Conservation (phyloP, 2,329 filamentous ascomycete genomes). For the Colletotrichum siamense region DNA sequence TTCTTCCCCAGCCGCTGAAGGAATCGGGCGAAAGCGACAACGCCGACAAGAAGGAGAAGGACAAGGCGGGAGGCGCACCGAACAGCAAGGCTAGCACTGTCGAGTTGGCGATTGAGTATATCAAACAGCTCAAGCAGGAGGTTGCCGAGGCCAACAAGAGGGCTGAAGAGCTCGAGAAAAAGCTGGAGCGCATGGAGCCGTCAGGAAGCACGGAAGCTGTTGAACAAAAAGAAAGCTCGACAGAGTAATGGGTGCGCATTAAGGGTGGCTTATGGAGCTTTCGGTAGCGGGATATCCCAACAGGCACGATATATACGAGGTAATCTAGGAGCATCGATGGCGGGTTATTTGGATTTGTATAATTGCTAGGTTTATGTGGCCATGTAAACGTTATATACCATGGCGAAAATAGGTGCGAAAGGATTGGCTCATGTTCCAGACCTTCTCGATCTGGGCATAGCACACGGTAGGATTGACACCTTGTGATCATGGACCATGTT, state of each 20-base stretch:
- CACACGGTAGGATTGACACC: not conserved
- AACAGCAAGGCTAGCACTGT: slow-evolving; percentile 97
- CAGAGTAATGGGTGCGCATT: not conserved
- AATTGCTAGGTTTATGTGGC: not conserved
- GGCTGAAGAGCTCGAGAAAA: slow-evolving; percentile 70
- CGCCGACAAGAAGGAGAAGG: slow-evolving; percentile 51
- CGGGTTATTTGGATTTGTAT: not conserved
- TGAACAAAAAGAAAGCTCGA: not conserved
- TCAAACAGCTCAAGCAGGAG: slow-evolving; percentile 82
- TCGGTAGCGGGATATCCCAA: not conserved
- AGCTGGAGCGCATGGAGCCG: slow-evolving; percentile 42
- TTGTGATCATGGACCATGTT: not conserved
- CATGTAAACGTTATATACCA: not conserved
- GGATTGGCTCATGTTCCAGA: not conserved
- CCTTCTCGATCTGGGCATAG: not conserved
- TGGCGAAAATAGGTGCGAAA: not conserved
- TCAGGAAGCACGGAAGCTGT: not conserved
- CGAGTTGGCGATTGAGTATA: slow-evolving; percentile 96
- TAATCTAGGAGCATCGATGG: slow-evolving; percentile 1
- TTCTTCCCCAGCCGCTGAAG: slow-evolving; percentile 70
- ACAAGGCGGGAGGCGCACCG: slow-evolving; percentile 55
- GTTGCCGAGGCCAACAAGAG: slow-evolving; percentile 67
- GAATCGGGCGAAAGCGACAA: slow-evolving; percentile 47
- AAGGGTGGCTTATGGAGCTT: not conserved
- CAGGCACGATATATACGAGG: slow-evolving; percentile 14